Evolutionary conservation across 2,329 filamentous ascomycete species (phyloP).

Genomic region (Aspergillus eucalypticola): DNA sequence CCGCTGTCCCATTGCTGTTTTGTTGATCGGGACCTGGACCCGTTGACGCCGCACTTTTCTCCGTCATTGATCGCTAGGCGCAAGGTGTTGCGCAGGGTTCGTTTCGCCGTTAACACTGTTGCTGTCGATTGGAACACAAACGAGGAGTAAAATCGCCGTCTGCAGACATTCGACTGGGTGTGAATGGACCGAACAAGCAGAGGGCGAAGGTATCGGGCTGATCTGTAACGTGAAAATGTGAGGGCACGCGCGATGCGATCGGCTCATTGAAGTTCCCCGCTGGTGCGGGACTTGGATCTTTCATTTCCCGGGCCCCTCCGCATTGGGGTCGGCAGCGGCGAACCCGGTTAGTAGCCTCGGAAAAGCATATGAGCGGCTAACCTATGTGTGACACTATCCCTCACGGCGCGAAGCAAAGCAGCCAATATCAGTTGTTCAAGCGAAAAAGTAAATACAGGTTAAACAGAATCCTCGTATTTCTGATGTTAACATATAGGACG

Average conservation of each 20-base stretch:
- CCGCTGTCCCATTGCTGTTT: slow-evolving; percentile 31
- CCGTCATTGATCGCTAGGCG: slow-evolving; percentile 32
- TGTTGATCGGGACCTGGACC: slow-evolving; percentile 28
- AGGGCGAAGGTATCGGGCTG: slow-evolving; percentile 12
- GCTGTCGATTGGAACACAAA: slow-evolving; percentile 22
- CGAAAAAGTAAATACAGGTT: too few species aligned
- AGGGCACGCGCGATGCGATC: slow-evolving; percentile 21
- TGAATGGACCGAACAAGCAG: slow-evolving; percentile 3
- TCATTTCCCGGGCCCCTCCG: slow-evolving; percentile 26
- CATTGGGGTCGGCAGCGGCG: slow-evolving; percentile 16
- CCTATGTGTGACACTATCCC: background rate
- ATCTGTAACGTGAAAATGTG: slow-evolving; percentile 14
- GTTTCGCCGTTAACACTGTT: slow-evolving; percentile 18
- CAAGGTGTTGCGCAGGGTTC: slow-evolving; percentile 27
- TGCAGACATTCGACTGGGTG: slow-evolving; percentile 28
- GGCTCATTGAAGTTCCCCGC: slow-evolving; percentile 22
- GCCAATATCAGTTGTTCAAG: too few species aligned
- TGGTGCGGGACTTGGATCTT: slow-evolving; percentile 19
- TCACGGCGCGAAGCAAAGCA: too few species aligned
- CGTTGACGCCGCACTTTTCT: slow-evolving; percentile 28
- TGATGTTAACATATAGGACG: background rate
- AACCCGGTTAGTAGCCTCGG: slow-evolving; percentile 7
- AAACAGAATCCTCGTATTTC: too few species aligned
- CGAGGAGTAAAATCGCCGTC: slow-evolving; percentile 24
- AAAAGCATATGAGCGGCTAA: slow-evolving; percentile 1